Conservation (phyloP, 2,329 filamentous ascomycete genomes). For the Cladosporium cucumerinum region DNA sequence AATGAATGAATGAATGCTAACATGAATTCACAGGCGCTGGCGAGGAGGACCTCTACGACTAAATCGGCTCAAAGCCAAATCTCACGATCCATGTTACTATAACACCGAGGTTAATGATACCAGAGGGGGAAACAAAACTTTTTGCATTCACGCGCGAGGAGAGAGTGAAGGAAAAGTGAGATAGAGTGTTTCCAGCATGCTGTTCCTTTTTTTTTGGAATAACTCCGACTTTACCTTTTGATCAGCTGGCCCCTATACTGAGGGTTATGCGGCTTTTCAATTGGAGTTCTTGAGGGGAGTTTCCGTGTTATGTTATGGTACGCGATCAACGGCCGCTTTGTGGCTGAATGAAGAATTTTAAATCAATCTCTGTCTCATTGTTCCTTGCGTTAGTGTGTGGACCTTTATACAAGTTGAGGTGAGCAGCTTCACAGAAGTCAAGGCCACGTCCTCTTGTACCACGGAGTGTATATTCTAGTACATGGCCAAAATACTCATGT, state of each 20-base stretch:
- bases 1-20: conserved; percentile 18
- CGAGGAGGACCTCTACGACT: conserved; percentile 96
- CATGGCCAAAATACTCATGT: no score
- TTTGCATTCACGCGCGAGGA: conserved; percentile 10
- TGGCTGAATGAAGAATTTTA: background rate
- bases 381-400: background rate
- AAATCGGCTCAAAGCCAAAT: conserved; percentile 34
- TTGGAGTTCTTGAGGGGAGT: background rate
- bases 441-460: no score
- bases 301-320: conserved; percentile 2
- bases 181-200: conserved; percentile 10
- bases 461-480: no score
- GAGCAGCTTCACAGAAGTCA: background rate
- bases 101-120: conserved; percentile 3
- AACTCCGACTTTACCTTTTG: background rate
- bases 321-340: background rate
- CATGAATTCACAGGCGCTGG: conserved; percentile 70
- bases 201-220: conserved; percentile 2
- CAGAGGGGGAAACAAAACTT: background rate
- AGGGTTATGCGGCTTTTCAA: background rate
- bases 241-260: background rate
- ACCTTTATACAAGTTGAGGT: background rate
- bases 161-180: background rate
- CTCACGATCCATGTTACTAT: conserved; percentile 1
- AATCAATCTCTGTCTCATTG: background rate